Conservation (phyloP, 2,329 filamentous ascomycete genomes). For the Corynespora cassiicola region DNA sequence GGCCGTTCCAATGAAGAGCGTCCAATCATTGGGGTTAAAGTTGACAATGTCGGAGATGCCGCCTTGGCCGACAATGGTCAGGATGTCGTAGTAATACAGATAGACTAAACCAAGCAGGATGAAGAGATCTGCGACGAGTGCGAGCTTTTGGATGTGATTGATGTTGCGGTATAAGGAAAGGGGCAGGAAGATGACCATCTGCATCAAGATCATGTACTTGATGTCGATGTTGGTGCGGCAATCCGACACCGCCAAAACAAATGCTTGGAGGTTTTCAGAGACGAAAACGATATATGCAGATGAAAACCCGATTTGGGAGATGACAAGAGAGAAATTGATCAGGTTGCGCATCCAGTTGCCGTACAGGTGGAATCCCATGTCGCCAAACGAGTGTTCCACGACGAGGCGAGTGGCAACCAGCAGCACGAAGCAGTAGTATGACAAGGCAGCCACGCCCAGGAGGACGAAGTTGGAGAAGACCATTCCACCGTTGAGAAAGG, state of each 20-base stretch:
- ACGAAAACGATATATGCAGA: constrained; percentile 97
- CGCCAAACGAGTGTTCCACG: constrained; percentile 94
- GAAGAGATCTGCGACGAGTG: constrained; percentile 90
- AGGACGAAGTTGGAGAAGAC: constrained; percentile 92
- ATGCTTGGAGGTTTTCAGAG: constrained; percentile 92
- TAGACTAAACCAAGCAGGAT: constrained; percentile 92
- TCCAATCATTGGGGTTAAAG: constrained; percentile 94
- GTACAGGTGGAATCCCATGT: constrained; percentile 91
- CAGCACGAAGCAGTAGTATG: constrained; percentile 97
- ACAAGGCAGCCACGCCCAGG: constrained; percentile 82
- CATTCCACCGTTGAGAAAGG: constrained; percentile 97
- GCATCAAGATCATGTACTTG: constrained; percentile 88
- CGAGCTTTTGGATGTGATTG: constrained; percentile 94
- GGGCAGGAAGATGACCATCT: constrained; percentile 93
- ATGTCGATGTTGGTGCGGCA: constrained; percentile 87
- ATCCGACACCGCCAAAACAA: constrained; percentile 88
- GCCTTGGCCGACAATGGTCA: constrained; percentile 75
- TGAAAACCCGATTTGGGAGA: constrained; percentile 95
- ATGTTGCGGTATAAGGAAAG: constrained; percentile 95
- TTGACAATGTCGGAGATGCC: constrained; percentile 85
- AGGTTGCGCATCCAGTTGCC: constrained; percentile 87
- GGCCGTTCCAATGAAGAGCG: constrained; percentile 95
- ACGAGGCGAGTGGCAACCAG: constrained; percentile 85
- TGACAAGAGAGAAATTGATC: constrained; percentile 89
- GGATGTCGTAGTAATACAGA: constrained; percentile 92